Evolutionary conservation across 306 rosid genomes (phyloP), one percentile per base, ranked within the genome.

Genomic region (Begonia masoniana): DNA sequence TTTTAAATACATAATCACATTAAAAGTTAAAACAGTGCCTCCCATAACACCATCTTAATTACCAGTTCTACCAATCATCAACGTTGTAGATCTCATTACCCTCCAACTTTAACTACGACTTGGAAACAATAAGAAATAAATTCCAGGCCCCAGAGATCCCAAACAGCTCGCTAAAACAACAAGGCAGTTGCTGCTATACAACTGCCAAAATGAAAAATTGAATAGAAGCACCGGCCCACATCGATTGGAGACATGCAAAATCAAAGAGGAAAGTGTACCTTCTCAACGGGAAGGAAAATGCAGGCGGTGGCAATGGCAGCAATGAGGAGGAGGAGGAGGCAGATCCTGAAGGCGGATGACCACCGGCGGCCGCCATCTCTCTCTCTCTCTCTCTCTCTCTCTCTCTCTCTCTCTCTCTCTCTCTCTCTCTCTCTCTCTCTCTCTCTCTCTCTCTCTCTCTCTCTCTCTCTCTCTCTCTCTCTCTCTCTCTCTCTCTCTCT

Each of bases 321-420:
- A 50, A 79, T 3, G 36, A 91, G 79, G 68, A 83, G 67, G 49
- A 91, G 75, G 36, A 83, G 63, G 58, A 91, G 64, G 49, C 83
- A 52, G 80, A 86, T 73, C 71, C 86, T 67, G 65, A 91, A 71
- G 48, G 81, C 81, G 13, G 93, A 77, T 55, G 72, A 58, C 80
- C 86, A 82, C 82, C 86, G 79, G 88, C 51, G 73, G 75, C 63
- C 52, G 82, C 84, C 92, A 83, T 91, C 54, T n/a, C n/a, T n/a
- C n/a, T n/a, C n/a, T n/a, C n/a, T n/a, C n/a, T n/a, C n/a, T n/a
- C n/a, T n/a, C n/a, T n/a, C n/a, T n/a, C n/a, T n/a, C n/a, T n/a
- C n/a, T n/a, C n/a, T n/a, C n/a, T n/a, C n/a, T n/a, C n/a, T n/a
- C n/a, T n/a, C n/a, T n/a, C n/a, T n/a, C n/a, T n/a, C n/a, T n/a